phyloP scores from a whole-genome alignment of 2,329 filamentous ascomycete genomes.

The Oidium heveae region DNA sequence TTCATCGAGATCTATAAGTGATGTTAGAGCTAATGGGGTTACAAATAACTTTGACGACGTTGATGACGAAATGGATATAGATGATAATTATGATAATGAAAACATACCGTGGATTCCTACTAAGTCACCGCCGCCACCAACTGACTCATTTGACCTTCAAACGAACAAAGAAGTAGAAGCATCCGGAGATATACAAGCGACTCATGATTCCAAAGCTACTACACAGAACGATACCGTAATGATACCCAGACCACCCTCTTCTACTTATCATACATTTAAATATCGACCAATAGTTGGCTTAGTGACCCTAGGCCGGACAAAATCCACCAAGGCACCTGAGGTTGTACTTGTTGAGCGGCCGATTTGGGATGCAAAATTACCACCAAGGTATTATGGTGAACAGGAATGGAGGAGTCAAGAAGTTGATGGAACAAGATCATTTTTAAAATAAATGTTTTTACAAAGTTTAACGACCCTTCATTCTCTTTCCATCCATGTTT shows the following conservation, averaged over 20 bases:
- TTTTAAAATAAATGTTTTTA: too few species aligned
- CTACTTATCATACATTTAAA: conserved; percentile 60
- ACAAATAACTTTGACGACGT: conserved; percentile 14
- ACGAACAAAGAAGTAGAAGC: too few species aligned
- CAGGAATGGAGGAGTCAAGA: conserved; percentile 19
- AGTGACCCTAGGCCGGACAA: conserved; percentile 18
- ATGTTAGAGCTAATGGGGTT: not conserved
- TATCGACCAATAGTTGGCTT: conserved; percentile 79
- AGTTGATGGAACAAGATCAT: not conserved
- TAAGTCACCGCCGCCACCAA: too few species aligned
- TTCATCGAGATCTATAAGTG: not conserved
- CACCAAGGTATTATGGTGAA: conserved; percentile 40
- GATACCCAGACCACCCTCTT: not conserved
- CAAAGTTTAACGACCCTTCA: too few species aligned
- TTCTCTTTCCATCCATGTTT: too few species aligned
- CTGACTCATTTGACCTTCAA: too few species aligned
- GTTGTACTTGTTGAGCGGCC: conserved; percentile 82
- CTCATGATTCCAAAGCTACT: too few species aligned
- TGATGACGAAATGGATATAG: conserved; percentile 1
- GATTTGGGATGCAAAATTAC: conserved; percentile 55
- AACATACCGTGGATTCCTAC: not conserved
- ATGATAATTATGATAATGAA: not conserved
- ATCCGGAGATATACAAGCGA: too few species aligned
- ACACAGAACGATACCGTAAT: not conserved
- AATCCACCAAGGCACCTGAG: conserved; percentile 26